These are phyloP conservation scores for Rehmannia glutinosa DNA, from an alignment of 257 asterid species.

Conservation along the genomic window DNA sequence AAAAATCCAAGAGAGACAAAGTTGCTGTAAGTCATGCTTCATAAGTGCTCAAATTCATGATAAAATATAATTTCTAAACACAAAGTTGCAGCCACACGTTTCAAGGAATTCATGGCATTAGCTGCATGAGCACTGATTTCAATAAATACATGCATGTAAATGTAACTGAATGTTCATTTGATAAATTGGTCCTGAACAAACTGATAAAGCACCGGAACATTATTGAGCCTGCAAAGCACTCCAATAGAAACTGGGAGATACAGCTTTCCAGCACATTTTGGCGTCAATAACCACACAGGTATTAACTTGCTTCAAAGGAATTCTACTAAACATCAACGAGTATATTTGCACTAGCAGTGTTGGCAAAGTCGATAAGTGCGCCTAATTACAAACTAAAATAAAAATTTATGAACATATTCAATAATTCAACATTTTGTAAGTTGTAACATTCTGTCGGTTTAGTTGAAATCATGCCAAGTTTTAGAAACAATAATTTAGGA, in stretches of 20 bases:
- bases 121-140: neutral
- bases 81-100: constrained; percentile 5
- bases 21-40: neutral
- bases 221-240: neutral
- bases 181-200: neutral
- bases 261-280: neutral
- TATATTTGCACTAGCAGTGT: neutral
- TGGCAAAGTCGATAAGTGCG: neutral
- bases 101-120: too few species aligned
- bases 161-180: neutral
- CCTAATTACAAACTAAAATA: neutral
- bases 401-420: neutral
- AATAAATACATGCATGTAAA: neutral
- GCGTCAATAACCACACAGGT: neutral
- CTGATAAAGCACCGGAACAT: neutral
- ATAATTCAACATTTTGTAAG: neutral
- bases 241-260: neutral
- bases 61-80: neutral
- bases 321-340: neutral
- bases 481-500: neutral
- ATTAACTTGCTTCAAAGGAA: neutral
- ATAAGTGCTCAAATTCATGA: neutral
- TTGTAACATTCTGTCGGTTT: neutral
- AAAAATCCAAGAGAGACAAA: too few species aligned
- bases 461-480: neutral